Percentiles rank a stretch among this genome's conserved stretches.
These are phyloP conservation scores for Pilaira anomala DNA, from an alignment of 192 early-diverging fungal species.

Conservation along the genomic window DNA sequence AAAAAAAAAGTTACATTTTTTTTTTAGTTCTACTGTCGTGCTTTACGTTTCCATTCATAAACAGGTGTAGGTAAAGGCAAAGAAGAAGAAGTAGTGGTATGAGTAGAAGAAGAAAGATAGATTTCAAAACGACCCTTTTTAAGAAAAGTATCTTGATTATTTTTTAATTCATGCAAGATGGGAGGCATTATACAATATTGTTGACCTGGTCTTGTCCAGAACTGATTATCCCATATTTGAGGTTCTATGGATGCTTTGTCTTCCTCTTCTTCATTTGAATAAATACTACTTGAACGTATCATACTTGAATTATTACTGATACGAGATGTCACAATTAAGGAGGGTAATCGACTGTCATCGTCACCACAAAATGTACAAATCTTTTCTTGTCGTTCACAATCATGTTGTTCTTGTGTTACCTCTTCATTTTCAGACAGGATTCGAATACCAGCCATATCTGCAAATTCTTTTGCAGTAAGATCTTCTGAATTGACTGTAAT, in stretches of 20 bases:
- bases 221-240: conserved; percentile 1
- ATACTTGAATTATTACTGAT: not conserved
- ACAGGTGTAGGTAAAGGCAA: not conserved
- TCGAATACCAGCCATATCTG: conserved; percentile 31
- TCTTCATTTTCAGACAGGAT: conserved; percentile 26
- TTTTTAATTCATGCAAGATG: conserved; percentile 18
- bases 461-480: conserved; percentile 37
- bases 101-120: not conserved
- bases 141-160: conserved; percentile 4
- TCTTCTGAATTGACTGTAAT: conserved; percentile 38
- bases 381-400: not conserved
- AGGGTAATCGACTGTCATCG: not conserved
- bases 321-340: conserved; percentile 3
- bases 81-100: not conserved
- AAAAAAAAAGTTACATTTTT: not conserved
- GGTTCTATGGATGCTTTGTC: too few species aligned
- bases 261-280: not conserved
- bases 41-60: conserved; percentile 20
- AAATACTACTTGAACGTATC: not conserved
- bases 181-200: not conserved
- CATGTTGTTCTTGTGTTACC: not conserved
- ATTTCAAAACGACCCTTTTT: conserved; percentile 26
- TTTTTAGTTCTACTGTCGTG: not conserved
- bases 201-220: not conserved
- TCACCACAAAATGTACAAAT: conserved; percentile 4